phyloP scores from a whole-genome alignment of 306 rosid genomes.

The Canavalia ensiformis region DNA sequence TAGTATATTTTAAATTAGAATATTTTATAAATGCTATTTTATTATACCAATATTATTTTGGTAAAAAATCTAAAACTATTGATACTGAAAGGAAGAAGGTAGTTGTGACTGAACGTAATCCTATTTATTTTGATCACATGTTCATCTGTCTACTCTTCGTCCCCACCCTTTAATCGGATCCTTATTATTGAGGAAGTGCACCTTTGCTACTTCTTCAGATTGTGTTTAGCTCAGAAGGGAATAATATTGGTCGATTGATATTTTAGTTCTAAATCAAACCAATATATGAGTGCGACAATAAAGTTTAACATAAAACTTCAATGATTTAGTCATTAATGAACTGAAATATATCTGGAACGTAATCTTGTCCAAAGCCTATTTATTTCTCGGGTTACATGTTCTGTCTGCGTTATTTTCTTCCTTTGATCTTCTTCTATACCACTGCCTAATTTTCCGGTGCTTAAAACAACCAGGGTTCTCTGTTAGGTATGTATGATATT shows the following conservation, averaged over 20 bases:
- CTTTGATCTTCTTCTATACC: neutral
- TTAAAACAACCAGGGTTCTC: neutral
- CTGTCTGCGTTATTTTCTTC: neutral
- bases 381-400: slow-evolving; percentile 4
- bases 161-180: slow-evolving; percentile 30
- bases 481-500: neutral
- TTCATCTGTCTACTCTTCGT: neutral
- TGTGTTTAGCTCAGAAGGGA: slow-evolving; percentile 26
- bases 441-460: slow-evolving; percentile 19
- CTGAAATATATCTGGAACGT: slow-evolving; percentile 12
- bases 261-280: slow-evolving; percentile 32
- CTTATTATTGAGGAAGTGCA: neutral
- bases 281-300: slow-evolving; percentile 30
- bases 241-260: neutral
- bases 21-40: too few relatives aligned
- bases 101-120: slow-evolving; percentile 46
- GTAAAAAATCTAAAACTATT: neutral
- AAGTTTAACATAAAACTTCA: slow-evolving; percentile 41
- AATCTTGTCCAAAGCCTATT: slow-evolving; percentile 33
- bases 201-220: neutral
- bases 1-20: too few relatives aligned
- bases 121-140: slow-evolving; percentile 50
- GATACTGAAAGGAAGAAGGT: slow-evolving; percentile 35
- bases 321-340: slow-evolving; percentile 38
- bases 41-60: too few relatives aligned